Evolutionary conservation across 805 yeast genomes (phyloP), one percentile per base, ranked within the genome.

Genomic region (Metschnikowia noctiluminum): DNA sequence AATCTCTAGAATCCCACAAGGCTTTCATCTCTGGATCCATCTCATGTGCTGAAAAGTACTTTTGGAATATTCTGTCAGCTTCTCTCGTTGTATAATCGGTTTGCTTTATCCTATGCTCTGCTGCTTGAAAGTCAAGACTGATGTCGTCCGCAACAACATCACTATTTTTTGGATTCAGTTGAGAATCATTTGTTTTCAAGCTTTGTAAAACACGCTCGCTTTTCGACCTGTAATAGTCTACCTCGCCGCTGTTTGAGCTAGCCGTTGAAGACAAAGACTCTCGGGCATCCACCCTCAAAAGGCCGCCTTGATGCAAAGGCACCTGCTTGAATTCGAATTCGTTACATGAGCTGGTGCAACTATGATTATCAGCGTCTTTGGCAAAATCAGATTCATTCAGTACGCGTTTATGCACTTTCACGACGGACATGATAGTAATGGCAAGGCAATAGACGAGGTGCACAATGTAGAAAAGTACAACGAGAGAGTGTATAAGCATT

Each of bases 71-170:
- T 31, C 71, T 55, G 59, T 83, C 88, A 1, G 80, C 83, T 58
- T 83, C 88, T 50, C 88, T 67, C 1, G 77, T 76, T 0, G 84
- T 76, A 61, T 82, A 82, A 59, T 83, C 84, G 10, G 64, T 73
- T 15, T 55, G 48, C 32, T 53, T 58, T 40, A 57, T 58, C 38
- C 59, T 40, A 36, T 45, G 35, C 45, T 55, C 48, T 16, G 45
- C 38, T 28, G 46, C 40, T 44, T 44, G 37, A n/a, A 26, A 35
- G 14, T 34, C 39, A 11, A 39, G 32, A 14, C 27, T 38, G 2
- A 44, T 16, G 10, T 51, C 51, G 7, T 46, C 51, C 4, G 47
- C 42, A n/a, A 27, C 34, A 14, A 9, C 28, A 6, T 32, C 13
- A 16, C 15, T 37, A 10, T 42, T 43, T n/a, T 40, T 43, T 5